phyloP scores from a whole-genome alignment of 129 eudicot species.

The Gnaphalium uliginosum region DNA sequence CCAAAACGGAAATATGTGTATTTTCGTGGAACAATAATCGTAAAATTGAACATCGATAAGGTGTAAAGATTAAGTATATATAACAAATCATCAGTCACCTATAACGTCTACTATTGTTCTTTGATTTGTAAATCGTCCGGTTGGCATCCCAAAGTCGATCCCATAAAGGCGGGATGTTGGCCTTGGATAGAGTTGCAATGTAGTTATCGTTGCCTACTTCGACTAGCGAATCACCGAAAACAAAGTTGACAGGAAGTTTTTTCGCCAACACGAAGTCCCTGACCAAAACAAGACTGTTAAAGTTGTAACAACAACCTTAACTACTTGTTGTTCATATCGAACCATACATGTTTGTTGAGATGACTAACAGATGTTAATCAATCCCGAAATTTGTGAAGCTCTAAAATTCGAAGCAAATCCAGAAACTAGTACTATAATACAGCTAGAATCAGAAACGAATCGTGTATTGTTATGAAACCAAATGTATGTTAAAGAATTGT shows the following conservation, averaged over 20 bases:
- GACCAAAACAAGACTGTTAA: constrained; percentile 27
- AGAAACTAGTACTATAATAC: too few species aligned
- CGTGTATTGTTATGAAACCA: too few species aligned
- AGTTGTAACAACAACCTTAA: constrained; percentile 24
- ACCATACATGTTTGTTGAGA: background rate
- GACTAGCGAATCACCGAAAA: constrained; percentile 90
- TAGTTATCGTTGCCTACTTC: constrained; percentile 90
- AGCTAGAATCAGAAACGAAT: too few species aligned
- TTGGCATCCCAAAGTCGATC: constrained; percentile 78
- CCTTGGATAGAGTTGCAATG: constrained; percentile 68
- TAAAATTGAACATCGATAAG: background rate
- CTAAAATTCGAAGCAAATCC: too few species aligned
- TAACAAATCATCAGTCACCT: constrained; percentile 51
- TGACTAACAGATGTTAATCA: too few species aligned
- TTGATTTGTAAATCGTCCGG: constrained; percentile 86
- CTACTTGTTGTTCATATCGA: background rate
- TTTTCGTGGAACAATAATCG: background rate
- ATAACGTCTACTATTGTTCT: constrained; percentile 79
- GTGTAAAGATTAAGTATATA: background rate
- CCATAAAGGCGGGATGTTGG: constrained; percentile 78
- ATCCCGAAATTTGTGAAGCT: too few species aligned
- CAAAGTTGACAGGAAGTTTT: constrained; percentile 50
- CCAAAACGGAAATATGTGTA: background rate
- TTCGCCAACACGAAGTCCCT: constrained; percentile 36
- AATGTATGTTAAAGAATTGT: too few species aligned